A percentile compares a stretch with the other conserved stretches of the same genome.
These are phyloP conservation scores for Nicotiana tabacum DNA, from an alignment of 257 asterid species.

Conservation along the genomic window DNA sequence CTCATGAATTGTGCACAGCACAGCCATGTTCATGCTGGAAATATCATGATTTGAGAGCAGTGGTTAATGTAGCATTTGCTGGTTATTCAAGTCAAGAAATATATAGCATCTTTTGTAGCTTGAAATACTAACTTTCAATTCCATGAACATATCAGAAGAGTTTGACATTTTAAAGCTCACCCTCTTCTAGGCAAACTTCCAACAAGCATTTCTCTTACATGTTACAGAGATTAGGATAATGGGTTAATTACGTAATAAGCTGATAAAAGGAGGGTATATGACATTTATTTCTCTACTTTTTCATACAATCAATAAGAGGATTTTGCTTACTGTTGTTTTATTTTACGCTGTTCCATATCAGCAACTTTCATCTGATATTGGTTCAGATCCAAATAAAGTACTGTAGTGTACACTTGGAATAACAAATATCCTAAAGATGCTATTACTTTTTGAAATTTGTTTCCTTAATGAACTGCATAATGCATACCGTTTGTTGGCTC, in stretches of 20 bases:
- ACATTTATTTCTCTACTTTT: background rate
- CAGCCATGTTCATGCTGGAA: constrained; percentile 2
- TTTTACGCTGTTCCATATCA: background rate
- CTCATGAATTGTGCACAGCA: background rate
- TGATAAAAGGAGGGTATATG: constrained; percentile 1
- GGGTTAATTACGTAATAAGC: background rate
- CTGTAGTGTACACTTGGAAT: background rate
- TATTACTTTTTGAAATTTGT: background rate
- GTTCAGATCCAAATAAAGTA: background rate
- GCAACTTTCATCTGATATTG: background rate
- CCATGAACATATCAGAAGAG: constrained; percentile 3
- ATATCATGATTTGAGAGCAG: background rate
- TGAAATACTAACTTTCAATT: background rate
- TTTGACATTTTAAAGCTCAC: background rate
- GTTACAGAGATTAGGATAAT: background rate
- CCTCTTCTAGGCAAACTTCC: background rate
- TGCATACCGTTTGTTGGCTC: background rate
- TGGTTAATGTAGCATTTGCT: background rate
- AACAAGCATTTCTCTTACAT: background rate
- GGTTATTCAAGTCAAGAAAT: background rate
- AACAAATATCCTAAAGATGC: background rate
- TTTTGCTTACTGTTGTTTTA: background rate
- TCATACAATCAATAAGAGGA: background rate
- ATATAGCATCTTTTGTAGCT: background rate
- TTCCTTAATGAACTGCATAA: background rate